These are phyloP conservation scores for Sporothrix protearum DNA, from an alignment of 2,329 filamentous ascomycete species.

Conservation along the genomic window DNA sequence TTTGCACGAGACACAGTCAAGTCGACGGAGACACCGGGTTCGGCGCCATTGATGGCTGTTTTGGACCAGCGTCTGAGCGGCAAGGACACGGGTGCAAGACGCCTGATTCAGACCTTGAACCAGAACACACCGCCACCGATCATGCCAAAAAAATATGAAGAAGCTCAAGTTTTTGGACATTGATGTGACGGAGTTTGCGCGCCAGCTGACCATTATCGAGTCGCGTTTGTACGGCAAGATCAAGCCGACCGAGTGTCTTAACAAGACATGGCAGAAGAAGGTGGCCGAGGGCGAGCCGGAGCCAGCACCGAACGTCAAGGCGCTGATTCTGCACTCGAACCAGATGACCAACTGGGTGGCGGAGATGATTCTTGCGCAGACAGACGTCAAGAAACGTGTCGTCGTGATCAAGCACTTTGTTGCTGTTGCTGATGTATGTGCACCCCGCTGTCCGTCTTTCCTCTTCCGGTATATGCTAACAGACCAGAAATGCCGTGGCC, in stretches of 20 bases:
- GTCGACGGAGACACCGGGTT: constrained; percentile 87
- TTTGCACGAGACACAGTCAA: constrained; percentile 92
- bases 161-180: constrained; percentile 98
- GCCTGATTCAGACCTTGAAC: constrained; percentile 81
- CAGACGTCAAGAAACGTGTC: constrained; percentile 91
- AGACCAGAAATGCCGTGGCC: constrained; percentile 78
- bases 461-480: constrained; percentile 27
- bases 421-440: constrained; percentile 81
- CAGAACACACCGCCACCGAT: constrained; percentile 82
- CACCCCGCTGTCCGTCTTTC: not conserved
- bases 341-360: constrained; percentile 99
- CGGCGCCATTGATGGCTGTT: constrained; percentile 75
- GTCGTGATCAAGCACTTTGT: constrained; percentile 99
- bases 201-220: constrained; percentile 95
- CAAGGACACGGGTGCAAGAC: constrained; percentile 80
- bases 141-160: constrained; percentile 98
- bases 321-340: constrained; percentile 94
- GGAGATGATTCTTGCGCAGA: constrained; percentile 95
- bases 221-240: constrained; percentile 93
- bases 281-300: constrained; percentile 75
- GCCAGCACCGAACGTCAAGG: constrained; percentile 90
- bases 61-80: constrained; percentile 85
- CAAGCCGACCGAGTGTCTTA: constrained; percentile 90
- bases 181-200: constrained; percentile 92
- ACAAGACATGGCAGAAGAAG: constrained; percentile 99